Evolutionary conservation across 2,329 filamentous ascomycete species (phyloP).

Genomic region (Trichoderma guizhouense): DNA sequence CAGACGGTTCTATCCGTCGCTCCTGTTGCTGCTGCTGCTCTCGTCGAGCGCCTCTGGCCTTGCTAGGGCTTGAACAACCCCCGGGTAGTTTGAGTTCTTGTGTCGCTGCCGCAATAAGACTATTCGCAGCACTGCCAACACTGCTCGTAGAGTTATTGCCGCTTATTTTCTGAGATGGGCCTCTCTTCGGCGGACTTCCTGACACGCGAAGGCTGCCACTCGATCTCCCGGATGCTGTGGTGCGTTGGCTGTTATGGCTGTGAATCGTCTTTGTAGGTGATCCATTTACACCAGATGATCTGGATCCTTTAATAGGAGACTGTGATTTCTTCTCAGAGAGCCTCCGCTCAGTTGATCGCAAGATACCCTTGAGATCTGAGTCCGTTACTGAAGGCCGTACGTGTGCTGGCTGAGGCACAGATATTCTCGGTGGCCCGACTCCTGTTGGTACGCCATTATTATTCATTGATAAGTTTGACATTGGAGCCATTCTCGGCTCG

Average conservation of each 20-base stretch:
- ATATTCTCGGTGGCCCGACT: constrained; percentile 8
- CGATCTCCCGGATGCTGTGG: constrained; percentile 14
- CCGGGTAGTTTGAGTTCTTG: constrained; percentile 36
- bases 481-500: background rate
- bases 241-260: background rate
- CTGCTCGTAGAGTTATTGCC: constrained; percentile 32
- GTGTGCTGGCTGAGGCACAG: constrained; percentile 21
- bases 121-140: constrained; percentile 38
- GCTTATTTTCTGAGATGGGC: constrained; percentile 22
- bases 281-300: constrained; percentile 15
- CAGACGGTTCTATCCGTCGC: background rate
- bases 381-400: constrained; percentile 37
- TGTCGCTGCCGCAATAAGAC: constrained; percentile 37
- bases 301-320: constrained; percentile 33
- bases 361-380: constrained; percentile 48
- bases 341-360: constrained; percentile 51
- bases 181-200: constrained; percentile 30
- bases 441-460: constrained; percentile 11
- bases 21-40: constrained; percentile 19
- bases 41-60: constrained; percentile 31
- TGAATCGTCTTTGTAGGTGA: constrained; percentile 27
- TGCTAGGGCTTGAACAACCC: constrained; percentile 44
- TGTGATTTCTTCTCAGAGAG: constrained; percentile 38
- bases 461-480: background rate
- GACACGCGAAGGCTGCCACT: constrained; percentile 23